A percentile compares a stretch with the other conserved stretches of the same genome.
Evolutionary conservation across 108 stramenopile genomes (phyloP).

Genomic region (Cyclostephanos invisitatus): DNA sequence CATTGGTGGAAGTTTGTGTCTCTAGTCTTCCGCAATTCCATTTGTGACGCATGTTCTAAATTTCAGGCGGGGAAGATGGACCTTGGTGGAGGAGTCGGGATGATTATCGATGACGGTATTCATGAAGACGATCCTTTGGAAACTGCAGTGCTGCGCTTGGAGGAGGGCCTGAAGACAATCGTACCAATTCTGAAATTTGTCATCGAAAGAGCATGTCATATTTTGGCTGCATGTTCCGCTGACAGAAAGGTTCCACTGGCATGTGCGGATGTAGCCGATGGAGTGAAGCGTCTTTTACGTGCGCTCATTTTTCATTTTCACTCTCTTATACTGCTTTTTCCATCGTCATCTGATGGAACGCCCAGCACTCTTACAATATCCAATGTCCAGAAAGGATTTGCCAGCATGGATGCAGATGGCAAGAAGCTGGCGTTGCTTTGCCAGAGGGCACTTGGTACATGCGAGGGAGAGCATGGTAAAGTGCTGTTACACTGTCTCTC

Average conservation of each 20-base stretch:
- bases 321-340: conserved; percentile 7
- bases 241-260: conserved; percentile 28
- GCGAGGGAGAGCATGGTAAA: conserved; percentile 30
- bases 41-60: conserved; percentile 21
- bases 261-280: conserved; percentile 33
- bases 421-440: conserved; percentile 38
- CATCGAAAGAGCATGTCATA: conserved; percentile 47
- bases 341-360: conserved; percentile 1
- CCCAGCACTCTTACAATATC: conserved; percentile 1
- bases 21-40: conserved; percentile 35
- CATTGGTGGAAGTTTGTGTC: conserved; percentile 60
- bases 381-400: conserved; percentile 33
- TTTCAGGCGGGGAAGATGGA: conserved; percentile 20
- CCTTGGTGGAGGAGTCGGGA: conserved; percentile 42
- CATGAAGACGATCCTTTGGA: conserved; percentile 42
- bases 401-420: conserved; percentile 33
- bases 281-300: conserved; percentile 35
- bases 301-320: conserved; percentile 32
- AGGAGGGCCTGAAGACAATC: conserved; percentile 25
- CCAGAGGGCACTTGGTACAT: conserved; percentile 9
- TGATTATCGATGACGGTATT: conserved; percentile 50
- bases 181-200: conserved; percentile 49
- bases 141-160: conserved; percentile 28
- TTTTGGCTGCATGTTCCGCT: conserved; percentile 29
- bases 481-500: conserved; percentile 25